phyloP scores from a whole-genome alignment of 257 asterid species.

The Solanum tarijense region DNA sequence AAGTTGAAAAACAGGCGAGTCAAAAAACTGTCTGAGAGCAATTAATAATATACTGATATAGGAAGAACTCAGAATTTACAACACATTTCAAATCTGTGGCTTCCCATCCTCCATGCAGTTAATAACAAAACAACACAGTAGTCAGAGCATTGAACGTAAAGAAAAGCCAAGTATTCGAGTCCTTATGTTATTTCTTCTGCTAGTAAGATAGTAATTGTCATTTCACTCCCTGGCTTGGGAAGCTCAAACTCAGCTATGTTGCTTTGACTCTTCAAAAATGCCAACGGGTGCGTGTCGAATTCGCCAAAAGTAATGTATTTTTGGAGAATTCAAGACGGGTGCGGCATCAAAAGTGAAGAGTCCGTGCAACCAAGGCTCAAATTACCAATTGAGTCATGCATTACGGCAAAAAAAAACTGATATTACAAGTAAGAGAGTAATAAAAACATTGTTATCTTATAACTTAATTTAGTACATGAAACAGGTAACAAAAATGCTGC shows the following conservation, averaged over 20 bases:
- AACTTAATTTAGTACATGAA: background rate
- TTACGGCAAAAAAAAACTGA: background rate
- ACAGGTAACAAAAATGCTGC: background rate
- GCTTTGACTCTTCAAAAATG: no score
- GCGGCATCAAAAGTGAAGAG: no score
- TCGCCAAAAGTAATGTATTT: no score
- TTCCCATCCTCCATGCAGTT: background rate
- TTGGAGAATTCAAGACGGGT: fast-evolving
- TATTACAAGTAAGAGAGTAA: background rate
- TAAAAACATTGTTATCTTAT: background rate
- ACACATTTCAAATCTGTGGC: background rate
- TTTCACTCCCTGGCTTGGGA: background rate
- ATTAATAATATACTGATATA: background rate
- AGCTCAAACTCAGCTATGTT: background rate
- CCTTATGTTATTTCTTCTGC: background rate
- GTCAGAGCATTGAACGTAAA: background rate
- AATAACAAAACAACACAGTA: background rate
- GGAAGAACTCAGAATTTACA: background rate
- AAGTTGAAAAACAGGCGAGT: background rate
- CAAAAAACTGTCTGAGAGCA: background rate
- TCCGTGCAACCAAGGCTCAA: background rate
- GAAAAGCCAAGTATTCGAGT: background rate
- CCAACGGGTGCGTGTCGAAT: no score
- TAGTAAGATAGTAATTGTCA: background rate
- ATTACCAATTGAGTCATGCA: background rate